Evolutionary conservation across 306 rosid genomes (phyloP), one percentile per base, ranked within the genome.

Genomic region (Acacia confusa): DNA sequence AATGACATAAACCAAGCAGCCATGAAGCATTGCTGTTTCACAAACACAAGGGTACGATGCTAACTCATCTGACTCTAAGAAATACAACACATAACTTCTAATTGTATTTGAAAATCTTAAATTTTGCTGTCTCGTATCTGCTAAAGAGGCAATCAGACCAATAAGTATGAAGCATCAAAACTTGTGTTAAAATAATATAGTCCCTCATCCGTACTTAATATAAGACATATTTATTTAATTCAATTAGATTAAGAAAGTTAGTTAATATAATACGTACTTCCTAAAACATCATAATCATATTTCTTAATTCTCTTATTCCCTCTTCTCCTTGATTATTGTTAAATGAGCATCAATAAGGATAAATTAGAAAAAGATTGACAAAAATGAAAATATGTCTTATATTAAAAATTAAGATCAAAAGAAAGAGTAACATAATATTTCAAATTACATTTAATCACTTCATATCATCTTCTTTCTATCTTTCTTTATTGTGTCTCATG

Each of bases 1-100:
- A 58, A 84, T 32, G 76, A 58, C 76, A 34, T 40, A 44, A 38
- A 15, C 69, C 57, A 70, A 25, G 9, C 34, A 28, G 63, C 66
- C 58, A 84, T 36, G 15, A n/a, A 38, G 30, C 12, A 20, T 19
- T 36, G 14, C 10, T 66, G 25, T 14, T n/a, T 69, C 3, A 38
- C 45, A 40, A 40, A n/a, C 30, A 67, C 0, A 67, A 4, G 24
- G 27, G 72, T 36, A 36, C 12, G 2, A 9, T 58, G 72, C 70
- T 16, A 36, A 32, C 32, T 16, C 24, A 66, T 32, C 24, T 34
- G 24, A 66, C 27, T 8, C 45, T 17, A 17, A 0, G 6, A 68
- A 34, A 68, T 38, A 38, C 7, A 20, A 68, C 25, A 68, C 72
- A 66, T 17, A 15, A 15, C 13, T 32, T 28, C 68, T 27, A 27